Base-by-base conservation (phyloP, 164 flowering plant genomes). In the Aristolochia fimbriata region DNA sequence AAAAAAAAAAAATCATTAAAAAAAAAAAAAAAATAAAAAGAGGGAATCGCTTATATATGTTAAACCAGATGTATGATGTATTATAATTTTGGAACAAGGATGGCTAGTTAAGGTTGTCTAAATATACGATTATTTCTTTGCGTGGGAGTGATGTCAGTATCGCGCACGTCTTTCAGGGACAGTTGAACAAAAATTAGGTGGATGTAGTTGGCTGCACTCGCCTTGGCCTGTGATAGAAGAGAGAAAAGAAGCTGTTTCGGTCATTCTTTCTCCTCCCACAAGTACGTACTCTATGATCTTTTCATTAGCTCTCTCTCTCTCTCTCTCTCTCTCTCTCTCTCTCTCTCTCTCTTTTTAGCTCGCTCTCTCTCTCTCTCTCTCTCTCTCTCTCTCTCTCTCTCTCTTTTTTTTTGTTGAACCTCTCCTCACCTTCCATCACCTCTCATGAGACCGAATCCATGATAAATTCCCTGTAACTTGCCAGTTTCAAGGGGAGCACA, bases 371-470 rank as follows among this genome's bases (percentile, higher is more conserved):
- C 57, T 48, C 43, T 55, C n/a, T 55, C 58, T n/a, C n/a, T n/a
- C n/a, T n/a, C 24, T 24, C 27, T n/a, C 20, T 59, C 51, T 45
- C 61, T 45, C 31, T 55, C 53, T 64, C 64, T 59, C 54, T 62
- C 21, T 61, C 15, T 62, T 58, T 70, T 23, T 0, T 37, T 31
- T 59, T 25, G 63, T 53, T 77, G 71, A 73, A 71, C 77, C 66
- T 66, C 67, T 64, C 65, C 67, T 68, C 68, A 73, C 73, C 48
- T 52, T 58, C 55, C 43, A 11, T 1, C 23, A 14, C 47, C 67
- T 46, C 62, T 45, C 45, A 25, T 46, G 12, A 11, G 16, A 9
- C 51, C 46, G 14, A 15, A 22, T 4, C 7, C 7, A 14, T 23
- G 23, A 52, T 52, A 52, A 22, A 49, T 49, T 52, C 31, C 20